These are phyloP conservation scores for Gentiana dahurica DNA, from an alignment of 257 asterid species.

Conservation along the genomic window DNA sequence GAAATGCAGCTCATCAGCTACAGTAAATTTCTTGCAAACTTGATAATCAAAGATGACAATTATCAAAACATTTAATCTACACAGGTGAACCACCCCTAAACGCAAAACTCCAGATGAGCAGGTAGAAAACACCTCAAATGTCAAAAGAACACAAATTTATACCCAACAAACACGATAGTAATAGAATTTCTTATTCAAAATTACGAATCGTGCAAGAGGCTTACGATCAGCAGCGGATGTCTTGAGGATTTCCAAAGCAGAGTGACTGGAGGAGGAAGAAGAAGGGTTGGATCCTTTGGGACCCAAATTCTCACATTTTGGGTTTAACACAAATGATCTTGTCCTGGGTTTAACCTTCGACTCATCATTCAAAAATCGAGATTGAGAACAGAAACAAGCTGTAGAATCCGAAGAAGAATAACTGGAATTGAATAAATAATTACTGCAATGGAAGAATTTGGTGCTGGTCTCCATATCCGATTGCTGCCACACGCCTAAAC, in stretches of 20 bases:
- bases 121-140: no score
- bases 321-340: slow-evolving; percentile 21
- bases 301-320: slow-evolving; percentile 38
- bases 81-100: background rate
- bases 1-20: no score
- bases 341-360: slow-evolving; percentile 20
- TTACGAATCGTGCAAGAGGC: no score
- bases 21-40: no score
- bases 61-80: slow-evolving; percentile 6
- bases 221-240: slow-evolving; percentile 80
- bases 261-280: slow-evolving; percentile 61
- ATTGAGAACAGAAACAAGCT: slow-evolving; percentile 21
- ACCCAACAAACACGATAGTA: background rate
- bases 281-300: slow-evolving; percentile 30
- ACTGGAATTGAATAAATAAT: slow-evolving; percentile 5
- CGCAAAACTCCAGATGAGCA: no score
- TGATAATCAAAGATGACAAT: background rate
- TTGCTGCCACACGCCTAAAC: no score
- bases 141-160: background rate
- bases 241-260: slow-evolving; percentile 82
- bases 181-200: no score
- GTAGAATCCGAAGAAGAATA: slow-evolving; percentile 19
- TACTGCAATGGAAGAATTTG: background rate
- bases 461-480: no score
- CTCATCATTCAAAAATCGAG: slow-evolving; percentile 10